phyloP scores from a whole-genome alignment of 2,329 filamentous ascomycete genomes.

The Capronia americana region DNA sequence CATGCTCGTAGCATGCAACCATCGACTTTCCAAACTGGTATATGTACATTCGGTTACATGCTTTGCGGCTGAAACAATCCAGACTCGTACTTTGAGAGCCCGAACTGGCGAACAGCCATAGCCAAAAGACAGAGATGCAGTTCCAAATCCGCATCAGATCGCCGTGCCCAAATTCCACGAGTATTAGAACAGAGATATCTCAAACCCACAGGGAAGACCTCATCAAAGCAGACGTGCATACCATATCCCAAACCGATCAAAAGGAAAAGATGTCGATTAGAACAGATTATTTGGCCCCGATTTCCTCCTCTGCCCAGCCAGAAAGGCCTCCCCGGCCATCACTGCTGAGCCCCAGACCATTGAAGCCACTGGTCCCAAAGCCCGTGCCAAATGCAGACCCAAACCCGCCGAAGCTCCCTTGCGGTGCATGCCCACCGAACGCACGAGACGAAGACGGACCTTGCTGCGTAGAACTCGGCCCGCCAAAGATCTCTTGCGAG shows the following conservation, averaged over 20 bases:
- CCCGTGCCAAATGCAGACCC: conserved; percentile 63
- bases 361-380: conserved; percentile 62
- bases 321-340: conserved; percentile 59
- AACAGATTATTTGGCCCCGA: conserved; percentile 58
- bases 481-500: conserved; percentile 62
- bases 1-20: background rate
- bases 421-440: conserved; percentile 44
- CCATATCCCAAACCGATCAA: conserved; percentile 19
- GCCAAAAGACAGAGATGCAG: conserved; percentile 10
- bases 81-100: background rate
- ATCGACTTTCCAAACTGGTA: background rate
- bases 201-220: conserved; percentile 17
- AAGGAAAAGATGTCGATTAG: conserved; percentile 25
- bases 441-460: conserved; percentile 41
- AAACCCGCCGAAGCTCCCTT: conserved; percentile 64
- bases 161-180: conserved; percentile 12
- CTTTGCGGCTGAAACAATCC: background rate
- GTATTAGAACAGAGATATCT: conserved; percentile 32
- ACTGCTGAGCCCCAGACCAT: conserved; percentile 64
- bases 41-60: conserved; percentile 7
- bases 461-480: conserved; percentile 45
- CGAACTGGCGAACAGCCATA: background rate
- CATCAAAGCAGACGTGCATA: conserved; percentile 24
- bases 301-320: conserved; percentile 70
- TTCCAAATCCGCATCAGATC: conserved; percentile 3